phyloP scores from a whole-genome alignment of 2,329 filamentous ascomycete species.

The Penicillium sp. region DNA sequence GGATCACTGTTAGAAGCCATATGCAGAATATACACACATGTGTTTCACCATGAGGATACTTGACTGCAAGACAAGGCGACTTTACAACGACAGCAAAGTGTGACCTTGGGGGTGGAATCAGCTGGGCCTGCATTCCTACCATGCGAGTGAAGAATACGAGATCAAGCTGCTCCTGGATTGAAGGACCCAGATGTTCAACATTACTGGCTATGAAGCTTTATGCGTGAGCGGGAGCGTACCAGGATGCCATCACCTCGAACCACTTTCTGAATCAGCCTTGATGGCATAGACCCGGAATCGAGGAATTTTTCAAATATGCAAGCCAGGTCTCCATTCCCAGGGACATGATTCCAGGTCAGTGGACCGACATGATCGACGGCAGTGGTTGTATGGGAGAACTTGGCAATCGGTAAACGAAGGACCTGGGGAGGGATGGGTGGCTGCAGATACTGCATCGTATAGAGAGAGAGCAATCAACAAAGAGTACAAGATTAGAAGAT shows the following conservation, averaged over 20 bases:
- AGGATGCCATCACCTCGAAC: constrained; percentile 35
- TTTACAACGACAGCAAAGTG: constrained; percentile 44
- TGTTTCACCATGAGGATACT: constrained; percentile 38
- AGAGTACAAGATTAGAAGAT: not conserved
- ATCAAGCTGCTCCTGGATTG: constrained; percentile 43
- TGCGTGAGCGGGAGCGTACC: constrained; percentile 27
- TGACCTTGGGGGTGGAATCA: constrained; percentile 25
- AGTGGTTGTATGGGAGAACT: constrained; percentile 47
- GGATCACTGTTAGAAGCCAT: not conserved
- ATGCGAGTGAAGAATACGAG: constrained; percentile 34
- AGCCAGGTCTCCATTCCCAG: constrained; percentile 36
- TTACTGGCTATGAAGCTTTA: not conserved
- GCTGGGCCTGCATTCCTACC: constrained; percentile 16
- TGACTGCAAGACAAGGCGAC: constrained; percentile 46
- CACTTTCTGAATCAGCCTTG: constrained; percentile 34
- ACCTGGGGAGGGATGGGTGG: constrained; percentile 13
- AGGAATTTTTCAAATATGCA: constrained; percentile 37
- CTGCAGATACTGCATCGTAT: constrained; percentile 1
- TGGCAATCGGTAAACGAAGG: constrained; percentile 34
- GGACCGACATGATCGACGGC: constrained; percentile 37
- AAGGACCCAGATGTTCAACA: not conserved
- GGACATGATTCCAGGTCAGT: constrained; percentile 46
- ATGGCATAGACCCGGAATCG: constrained; percentile 1
- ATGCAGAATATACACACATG: constrained; percentile 24
- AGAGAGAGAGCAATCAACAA: not conserved